Base-by-base conservation (phyloP, 148 eudicot genomes). In the Vaccinium darrowii region DNA sequence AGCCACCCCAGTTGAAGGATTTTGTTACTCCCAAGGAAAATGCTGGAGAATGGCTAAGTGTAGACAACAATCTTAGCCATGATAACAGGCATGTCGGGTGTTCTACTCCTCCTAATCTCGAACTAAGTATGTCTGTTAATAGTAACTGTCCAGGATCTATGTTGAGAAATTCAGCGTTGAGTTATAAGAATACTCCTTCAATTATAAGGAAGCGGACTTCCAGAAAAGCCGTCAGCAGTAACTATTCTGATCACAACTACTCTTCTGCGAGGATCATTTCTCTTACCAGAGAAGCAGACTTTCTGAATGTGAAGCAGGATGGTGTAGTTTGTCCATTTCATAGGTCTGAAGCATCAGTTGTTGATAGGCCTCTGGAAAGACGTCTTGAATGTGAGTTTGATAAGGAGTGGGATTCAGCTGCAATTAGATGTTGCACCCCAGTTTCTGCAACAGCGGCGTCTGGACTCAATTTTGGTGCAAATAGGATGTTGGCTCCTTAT, bases 141-240 rank as follows among this genome's bases (percentile, higher is more conserved):
- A 81, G 81, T 80, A 80, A 87, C 82, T 93, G 92, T 90, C 93
- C 97, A 72, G 97, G 89, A 86, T 90, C 92, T 50, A 78, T 91
- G 60, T 84, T 95, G 91, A 92, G 93, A 88, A 93, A 90, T 84
- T 95, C 97, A 33, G 95, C 95, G 63, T 78, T 84, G 93, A 92
- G 91, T 84, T 95, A 94, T 67, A 87, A 82, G 84, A 88, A 91
- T 83, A 88, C 91, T 13, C 98, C 98, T 73, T 93, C 95, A 51
- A 94, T 95, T 25, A 92, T 95, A 86, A 88, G 95, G 56, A 95
- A 86, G 90, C 89, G 92, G 83, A 51, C 86, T 84, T 85, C 83
- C 71, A 78, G 58, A 74, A 82, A 81, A 81, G 80, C 83, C 30
- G 76, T 58, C 14, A 62, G 33, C 81, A 67, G 63, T 23, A 81